phyloP scores from a whole-genome alignment of 2,329 filamentous ascomycete genomes.

The Neoarthrinium moseri region DNA sequence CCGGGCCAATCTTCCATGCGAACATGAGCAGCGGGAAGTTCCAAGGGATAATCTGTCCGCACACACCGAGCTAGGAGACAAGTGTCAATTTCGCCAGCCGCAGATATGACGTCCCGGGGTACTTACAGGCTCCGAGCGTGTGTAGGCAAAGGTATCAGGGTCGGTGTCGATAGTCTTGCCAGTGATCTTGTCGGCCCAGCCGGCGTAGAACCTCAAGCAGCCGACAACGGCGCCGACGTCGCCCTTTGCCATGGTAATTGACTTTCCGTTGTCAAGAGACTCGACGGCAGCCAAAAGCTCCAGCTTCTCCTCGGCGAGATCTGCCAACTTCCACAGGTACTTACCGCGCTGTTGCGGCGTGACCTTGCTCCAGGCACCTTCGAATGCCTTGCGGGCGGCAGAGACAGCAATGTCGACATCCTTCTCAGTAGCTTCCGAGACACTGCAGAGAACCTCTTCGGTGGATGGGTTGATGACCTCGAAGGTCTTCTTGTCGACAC shows the following conservation, averaged over 20 bases:
- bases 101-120: not conserved
- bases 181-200: constrained; percentile 89
- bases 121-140: constrained; percentile 69
- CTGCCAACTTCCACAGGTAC: constrained; percentile 73
- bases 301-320: constrained; percentile 74
- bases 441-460: constrained; percentile 80
- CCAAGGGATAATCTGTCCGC: constrained; percentile 78
- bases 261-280: constrained; percentile 86
- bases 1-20: constrained; percentile 79
- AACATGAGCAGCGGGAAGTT: constrained; percentile 86
- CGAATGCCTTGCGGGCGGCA: constrained; percentile 83
- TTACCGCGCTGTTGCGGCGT: constrained; percentile 71
- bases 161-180: constrained; percentile 83
- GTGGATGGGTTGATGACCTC: constrained; percentile 87
- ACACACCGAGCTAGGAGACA: constrained; percentile 22
- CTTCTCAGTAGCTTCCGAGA: constrained; percentile 85
- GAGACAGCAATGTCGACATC: constrained; percentile 78
- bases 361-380: constrained; percentile 67
- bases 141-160: constrained; percentile 81
- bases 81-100: constrained; percentile 8
- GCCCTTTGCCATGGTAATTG: constrained; percentile 70
- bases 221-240: constrained; percentile 68
- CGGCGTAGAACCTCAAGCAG: constrained; percentile 82
- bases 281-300: constrained; percentile 80
- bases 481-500: constrained; percentile 84